phyloP scores from a whole-genome alignment of 2,329 filamentous ascomycete species.

The Proliferodiscus dingleyae region DNA sequence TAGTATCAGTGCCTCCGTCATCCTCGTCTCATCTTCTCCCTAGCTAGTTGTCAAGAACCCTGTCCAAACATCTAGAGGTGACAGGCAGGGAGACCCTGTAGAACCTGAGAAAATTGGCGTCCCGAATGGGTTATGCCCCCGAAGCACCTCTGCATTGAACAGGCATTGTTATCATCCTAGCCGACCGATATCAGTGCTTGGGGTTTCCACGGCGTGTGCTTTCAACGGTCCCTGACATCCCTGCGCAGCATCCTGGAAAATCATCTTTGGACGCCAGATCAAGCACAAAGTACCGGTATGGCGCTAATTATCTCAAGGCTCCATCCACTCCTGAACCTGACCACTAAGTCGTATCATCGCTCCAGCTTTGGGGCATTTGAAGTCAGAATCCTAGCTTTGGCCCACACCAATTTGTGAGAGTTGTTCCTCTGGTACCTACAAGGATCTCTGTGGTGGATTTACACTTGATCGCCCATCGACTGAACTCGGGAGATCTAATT shows the following conservation, averaged over 20 bases:
- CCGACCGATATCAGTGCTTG: conserved; percentile 22
- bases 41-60: conserved; percentile 27
- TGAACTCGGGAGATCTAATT: conserved; percentile 45
- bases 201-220: conserved; percentile 25
- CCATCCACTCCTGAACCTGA: conserved; percentile 24
- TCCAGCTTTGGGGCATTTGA: conserved; percentile 30
- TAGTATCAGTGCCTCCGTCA: conserved; percentile 26
- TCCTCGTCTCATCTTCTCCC: conserved; percentile 30
- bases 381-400: conserved; percentile 32
- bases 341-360: conserved; percentile 23
- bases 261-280: conserved; percentile 21
- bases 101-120: conserved; percentile 24
- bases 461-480: conserved; percentile 47
- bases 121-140: conserved; percentile 30
- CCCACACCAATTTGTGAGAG: conserved; percentile 54
- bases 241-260: conserved; percentile 22
- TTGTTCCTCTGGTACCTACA: conserved; percentile 37
- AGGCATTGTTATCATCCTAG: conserved; percentile 24
- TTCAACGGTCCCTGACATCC: conserved; percentile 24
- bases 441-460: conserved; percentile 46
- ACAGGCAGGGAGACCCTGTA: conserved; percentile 27
- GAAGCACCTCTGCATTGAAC: conserved; percentile 28
- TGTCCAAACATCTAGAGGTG: conserved; percentile 27
- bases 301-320: conserved; percentile 22
- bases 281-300: conserved; percentile 26